Evolutionary conservation across 805 yeast species (phyloP).

Genomic region (Wickerhamiella dianesei): DNA sequence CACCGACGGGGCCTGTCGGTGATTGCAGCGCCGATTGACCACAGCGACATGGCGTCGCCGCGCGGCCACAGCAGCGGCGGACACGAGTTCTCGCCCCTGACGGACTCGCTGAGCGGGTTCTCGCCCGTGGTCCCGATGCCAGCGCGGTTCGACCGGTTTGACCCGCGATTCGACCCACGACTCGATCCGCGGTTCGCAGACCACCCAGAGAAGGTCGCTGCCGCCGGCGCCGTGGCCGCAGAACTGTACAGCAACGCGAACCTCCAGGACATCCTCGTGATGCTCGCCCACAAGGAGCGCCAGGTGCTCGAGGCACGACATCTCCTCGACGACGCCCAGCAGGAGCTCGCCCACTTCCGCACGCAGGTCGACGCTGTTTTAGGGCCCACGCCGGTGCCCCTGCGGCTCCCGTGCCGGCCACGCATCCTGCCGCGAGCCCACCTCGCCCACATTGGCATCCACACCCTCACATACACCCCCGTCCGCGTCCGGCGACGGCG

Average conservation of each 20-base stretch:
- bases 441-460: constrained; percentile 14
- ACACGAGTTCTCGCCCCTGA: background rate
- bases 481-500: constrained; percentile 1
- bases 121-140: background rate
- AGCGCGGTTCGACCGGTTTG: background rate
- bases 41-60: background rate
- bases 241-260: background rate
- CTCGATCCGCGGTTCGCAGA: background rate
- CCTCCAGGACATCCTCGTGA: constrained; percentile 22
- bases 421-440: constrained; percentile 11
- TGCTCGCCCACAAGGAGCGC: constrained; percentile 26
- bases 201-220: background rate
- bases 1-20: background rate
- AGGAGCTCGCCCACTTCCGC: constrained; percentile 19
- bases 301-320: constrained; percentile 26
- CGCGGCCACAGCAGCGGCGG: background rate
- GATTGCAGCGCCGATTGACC: background rate
- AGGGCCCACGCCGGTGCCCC: constrained; percentile 11
- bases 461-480: constrained; percentile 11
- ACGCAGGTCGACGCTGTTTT: constrained; percentile 12
- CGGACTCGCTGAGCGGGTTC: background rate
- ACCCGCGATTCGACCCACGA: too few species aligned
- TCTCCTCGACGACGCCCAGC: constrained; percentile 19
- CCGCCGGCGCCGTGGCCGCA: background rate
- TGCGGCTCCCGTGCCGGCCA: constrained; percentile 12